Conservation (phyloP, 2,329 filamentous ascomycete species). For the Ceratocystis cacaofunesta region DNA sequence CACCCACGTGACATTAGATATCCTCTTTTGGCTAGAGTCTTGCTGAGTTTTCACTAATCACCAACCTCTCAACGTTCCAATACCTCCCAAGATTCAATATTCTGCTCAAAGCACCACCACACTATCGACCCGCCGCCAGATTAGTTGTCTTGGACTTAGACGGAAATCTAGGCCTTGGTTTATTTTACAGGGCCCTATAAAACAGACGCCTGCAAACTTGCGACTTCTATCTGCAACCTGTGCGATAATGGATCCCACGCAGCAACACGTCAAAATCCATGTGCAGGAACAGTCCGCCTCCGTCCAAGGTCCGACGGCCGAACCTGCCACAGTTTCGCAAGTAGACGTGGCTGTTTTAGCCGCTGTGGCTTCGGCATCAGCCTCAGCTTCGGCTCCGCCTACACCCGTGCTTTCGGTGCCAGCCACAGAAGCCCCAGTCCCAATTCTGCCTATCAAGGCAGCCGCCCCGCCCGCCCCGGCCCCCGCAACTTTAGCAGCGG, state of each 20-base stretch:
- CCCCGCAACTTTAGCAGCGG: not conserved
- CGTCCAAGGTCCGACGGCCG: not conserved
- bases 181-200: not conserved
- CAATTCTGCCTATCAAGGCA: not conserved
- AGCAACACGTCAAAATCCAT: not conserved
- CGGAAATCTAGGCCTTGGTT: not conserved
- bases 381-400: not conserved
- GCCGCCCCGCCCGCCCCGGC: not conserved
- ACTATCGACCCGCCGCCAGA: not conserved
- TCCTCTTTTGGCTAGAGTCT: constrained; percentile 1
- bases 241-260: not conserved
- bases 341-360: not conserved
- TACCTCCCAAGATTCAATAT: constrained; percentile 12
- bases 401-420: constrained; percentile 4
- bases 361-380: not conserved
- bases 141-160: not conserved
- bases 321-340: not conserved
- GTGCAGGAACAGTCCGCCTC: not conserved
- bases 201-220: not conserved
- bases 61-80: constrained; percentile 16
- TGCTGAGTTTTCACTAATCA: constrained; percentile 13
- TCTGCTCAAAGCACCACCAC: not conserved
- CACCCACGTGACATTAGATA: not conserved
- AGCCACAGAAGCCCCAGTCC: not conserved
- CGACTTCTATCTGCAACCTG: not conserved